Evolutionary conservation across 2,329 filamentous ascomycete genomes (phyloP).

Genomic region (Colletotrichum gigasporum): DNA sequence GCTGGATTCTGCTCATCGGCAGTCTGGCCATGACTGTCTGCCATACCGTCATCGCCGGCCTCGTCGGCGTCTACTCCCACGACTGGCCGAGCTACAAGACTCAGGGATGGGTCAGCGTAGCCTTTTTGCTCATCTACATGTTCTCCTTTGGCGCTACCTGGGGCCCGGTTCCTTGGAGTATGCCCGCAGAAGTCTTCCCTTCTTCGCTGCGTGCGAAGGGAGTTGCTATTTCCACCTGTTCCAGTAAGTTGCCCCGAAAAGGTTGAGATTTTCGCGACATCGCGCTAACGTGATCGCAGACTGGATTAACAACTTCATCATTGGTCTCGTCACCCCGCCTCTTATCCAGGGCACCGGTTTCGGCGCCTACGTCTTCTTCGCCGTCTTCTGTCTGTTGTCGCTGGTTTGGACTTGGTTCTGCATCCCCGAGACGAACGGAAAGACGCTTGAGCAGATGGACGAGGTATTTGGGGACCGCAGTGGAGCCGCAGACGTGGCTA

Average conservation of each 20-base stretch:
- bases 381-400: conserved; percentile 37
- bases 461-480: conserved; percentile 43
- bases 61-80: conserved; percentile 57
- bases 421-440: conserved; percentile 44
- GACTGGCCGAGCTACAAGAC: conserved; percentile 55
- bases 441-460: conserved; percentile 47
- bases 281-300: conserved; percentile 30
- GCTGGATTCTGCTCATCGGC: conserved; percentile 53
- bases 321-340: conserved; percentile 58
- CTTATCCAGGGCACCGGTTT: conserved; percentile 53
- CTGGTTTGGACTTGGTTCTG: conserved; percentile 37
- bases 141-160: conserved; percentile 67
- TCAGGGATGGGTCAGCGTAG: conserved; percentile 65
- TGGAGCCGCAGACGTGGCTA: conserved; percentile 33
- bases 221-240: conserved; percentile 40
- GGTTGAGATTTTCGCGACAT: fast-evolving
- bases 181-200: conserved; percentile 50
- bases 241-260: conserved; percentile 32
- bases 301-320: conserved; percentile 49
- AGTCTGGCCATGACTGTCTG: conserved; percentile 58
- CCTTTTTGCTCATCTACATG: conserved; percentile 53
- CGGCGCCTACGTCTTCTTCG: conserved; percentile 50
- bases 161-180: conserved; percentile 56
- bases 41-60: conserved; percentile 61
- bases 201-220: conserved; percentile 42